Evolutionary conservation across 257 asterid genomes (phyloP).

Genomic region (Nicotiana attenuata): DNA sequence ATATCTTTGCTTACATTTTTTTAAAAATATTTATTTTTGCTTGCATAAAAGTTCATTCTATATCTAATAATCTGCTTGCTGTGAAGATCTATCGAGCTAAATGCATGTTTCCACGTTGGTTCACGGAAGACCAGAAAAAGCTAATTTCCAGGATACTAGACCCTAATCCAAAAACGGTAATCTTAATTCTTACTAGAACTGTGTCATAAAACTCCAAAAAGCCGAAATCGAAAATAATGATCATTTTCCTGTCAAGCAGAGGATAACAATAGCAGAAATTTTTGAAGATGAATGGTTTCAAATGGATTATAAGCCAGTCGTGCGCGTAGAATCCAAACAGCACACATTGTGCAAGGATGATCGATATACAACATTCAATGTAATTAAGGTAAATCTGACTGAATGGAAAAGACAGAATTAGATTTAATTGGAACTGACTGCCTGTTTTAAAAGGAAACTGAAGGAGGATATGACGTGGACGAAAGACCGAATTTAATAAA

Average conservation of each 20-base stretch:
- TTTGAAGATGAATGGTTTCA: conserved; percentile 25
- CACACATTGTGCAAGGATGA: conserved; percentile 18
- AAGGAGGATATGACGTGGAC: conserved; percentile 7
- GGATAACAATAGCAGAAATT: conserved; percentile 23
- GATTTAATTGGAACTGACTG: neutral
- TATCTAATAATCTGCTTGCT: neutral
- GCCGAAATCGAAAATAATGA: neutral
- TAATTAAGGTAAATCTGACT: conserved; percentile 2
- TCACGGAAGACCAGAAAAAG: conserved; percentile 18
- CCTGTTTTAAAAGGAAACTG: conserved; percentile 10
- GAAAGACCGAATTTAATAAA: conserved; percentile 20
- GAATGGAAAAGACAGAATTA: neutral
- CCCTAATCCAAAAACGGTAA: conserved; percentile 23
- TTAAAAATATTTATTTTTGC: neutral
- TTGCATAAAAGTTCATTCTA: neutral
- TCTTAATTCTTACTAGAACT: neutral
- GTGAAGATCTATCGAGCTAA: conserved; percentile 22
- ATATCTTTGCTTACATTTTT: too few species aligned
- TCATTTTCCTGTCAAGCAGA: conserved; percentile 6
- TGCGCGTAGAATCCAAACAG: conserved; percentile 4
- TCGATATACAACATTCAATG: conserved; percentile 15
- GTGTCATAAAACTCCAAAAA: neutral
- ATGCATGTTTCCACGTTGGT: conserved; percentile 26
- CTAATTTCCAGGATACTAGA: conserved; percentile 21
- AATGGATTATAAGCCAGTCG: conserved; percentile 13